phyloP scores from a whole-genome alignment of 148 eudicot genomes.

The Pharnaceum exiguum region DNA sequence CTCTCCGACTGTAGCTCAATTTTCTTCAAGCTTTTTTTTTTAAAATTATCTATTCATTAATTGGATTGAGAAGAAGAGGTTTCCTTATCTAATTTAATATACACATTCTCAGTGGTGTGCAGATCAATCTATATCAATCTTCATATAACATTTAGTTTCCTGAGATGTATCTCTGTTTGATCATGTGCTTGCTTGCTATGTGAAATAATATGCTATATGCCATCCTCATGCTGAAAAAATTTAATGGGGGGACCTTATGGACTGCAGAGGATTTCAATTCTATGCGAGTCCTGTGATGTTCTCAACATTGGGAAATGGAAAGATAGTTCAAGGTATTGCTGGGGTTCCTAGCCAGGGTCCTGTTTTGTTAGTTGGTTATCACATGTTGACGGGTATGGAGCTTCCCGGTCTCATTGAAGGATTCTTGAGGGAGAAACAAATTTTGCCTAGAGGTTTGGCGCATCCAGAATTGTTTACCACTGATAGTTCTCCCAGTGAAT shows the following conservation, averaged over 20 bases:
- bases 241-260: background rate
- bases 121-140: too few relatives aligned
- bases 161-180: background rate
- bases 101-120: too few relatives aligned
- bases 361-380: slow-evolving; percentile 67
- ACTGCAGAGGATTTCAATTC: slow-evolving; percentile 39
- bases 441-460: slow-evolving; percentile 55
- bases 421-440: slow-evolving; percentile 39
- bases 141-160: background rate
- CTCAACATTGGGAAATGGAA: slow-evolving; percentile 63
- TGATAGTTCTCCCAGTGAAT: slow-evolving; percentile 36
- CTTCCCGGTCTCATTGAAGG: slow-evolving; percentile 36
- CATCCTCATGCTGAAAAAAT: background rate
- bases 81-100: too few relatives aligned
- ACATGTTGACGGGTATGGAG: slow-evolving; percentile 66
- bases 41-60: too few relatives aligned
- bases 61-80: too few relatives aligned
- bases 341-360: slow-evolving; percentile 82
- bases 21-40: too few relatives aligned
- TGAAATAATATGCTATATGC: background rate
- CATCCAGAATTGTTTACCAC: slow-evolving; percentile 66
- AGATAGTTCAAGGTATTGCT: slow-evolving; percentile 55
- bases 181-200: background rate
- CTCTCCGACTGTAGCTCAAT: background rate
- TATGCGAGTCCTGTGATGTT: slow-evolving; percentile 60